Conservation (phyloP, 208 protist genomes). For the Leishmania amazonensis region DNA sequence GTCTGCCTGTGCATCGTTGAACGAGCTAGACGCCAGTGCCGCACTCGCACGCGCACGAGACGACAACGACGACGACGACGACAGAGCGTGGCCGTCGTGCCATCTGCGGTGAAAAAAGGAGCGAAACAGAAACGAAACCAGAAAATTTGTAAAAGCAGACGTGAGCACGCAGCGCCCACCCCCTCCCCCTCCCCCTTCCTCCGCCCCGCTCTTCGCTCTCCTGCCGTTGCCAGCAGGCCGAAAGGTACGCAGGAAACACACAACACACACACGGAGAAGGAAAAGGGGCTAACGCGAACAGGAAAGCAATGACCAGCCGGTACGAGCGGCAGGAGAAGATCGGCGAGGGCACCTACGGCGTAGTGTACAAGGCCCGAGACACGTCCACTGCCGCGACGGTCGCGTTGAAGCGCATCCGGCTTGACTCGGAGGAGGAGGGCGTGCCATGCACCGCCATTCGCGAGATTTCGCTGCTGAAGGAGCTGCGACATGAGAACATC, state of each 20-base stretch:
- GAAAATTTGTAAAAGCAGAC: too few species aligned
- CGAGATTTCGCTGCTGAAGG: slow-evolving; percentile 97
- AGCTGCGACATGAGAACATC: slow-evolving; percentile 96
- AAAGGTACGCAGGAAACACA: not conserved
- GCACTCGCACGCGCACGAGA: too few species aligned
- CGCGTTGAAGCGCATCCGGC: slow-evolving; percentile 87
- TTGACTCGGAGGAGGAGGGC: slow-evolving; percentile 89
- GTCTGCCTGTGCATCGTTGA: too few species aligned
- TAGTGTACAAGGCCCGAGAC: slow-evolving; percentile 96
- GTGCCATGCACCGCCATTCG: slow-evolving; percentile 93
- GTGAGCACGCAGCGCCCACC: too few species aligned
- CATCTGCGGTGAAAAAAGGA: not conserved
- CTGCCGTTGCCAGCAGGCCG: too few species aligned
- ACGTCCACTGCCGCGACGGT: slow-evolving; percentile 63
- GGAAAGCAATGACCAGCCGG: slow-evolving; percentile 43
- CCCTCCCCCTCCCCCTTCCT: too few species aligned
- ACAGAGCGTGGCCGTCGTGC: not conserved
- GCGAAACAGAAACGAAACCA: not conserved
- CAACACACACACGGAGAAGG: not conserved
- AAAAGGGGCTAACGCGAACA: not conserved
- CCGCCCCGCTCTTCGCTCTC: too few species aligned
- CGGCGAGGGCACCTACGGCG: slow-evolving; percentile 96
- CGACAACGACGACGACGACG: not conserved
- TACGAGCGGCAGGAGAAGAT: slow-evolving; percentile 95
- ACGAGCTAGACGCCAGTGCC: not conserved